Evolutionary conservation across 2,329 filamentous ascomycete genomes (phyloP), one percentile per base, ranked within the genome.

Genomic region (Exophiala sp.): DNA sequence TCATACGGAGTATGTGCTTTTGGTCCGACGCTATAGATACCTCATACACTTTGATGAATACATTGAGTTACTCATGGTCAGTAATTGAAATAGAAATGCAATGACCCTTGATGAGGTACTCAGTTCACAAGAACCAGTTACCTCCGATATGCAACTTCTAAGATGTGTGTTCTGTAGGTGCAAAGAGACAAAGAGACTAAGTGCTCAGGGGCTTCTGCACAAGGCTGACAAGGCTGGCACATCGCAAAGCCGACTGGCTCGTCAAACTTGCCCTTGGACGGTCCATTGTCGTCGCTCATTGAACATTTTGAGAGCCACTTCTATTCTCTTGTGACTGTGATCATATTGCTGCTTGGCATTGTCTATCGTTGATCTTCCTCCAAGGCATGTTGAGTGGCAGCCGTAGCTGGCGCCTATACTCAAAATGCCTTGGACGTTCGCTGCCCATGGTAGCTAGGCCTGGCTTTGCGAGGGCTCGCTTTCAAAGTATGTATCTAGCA

Each of bases 401-500:
- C 50, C 52, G 43, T 43, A 61, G 64, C 32, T 65, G 68, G 29
- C 77, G 74, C 73, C 67, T 74, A 67, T 80, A 76, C 64, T 71
- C 73, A 65, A 70, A 67, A 67, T 78, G 75, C 65, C 65, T 79
- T 50, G 66, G 66, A 57, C 71, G 71, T 50, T 65, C 71, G 55
- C 58, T 65, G 58, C 69, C 68, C 56, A 65, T 69, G 47, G 50
- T 67, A 48, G 50, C 62, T 47, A 68, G 64, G 51, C 64, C 49
- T 18, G 39, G 40, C 47, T 47, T 29, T 52, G 33, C 6, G 16
- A 38, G 39, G 33, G 29, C 60, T 53, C 65, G 67, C 40, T 63
- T 65, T 29, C 67, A 71, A 48, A 64, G 62, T 39, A 29, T 18
- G 40, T 53, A 57, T 11, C 49, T 42, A 14, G 8, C 14, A 38